phyloP scores from a whole-genome alignment of 768 basidiomycete species.

The Suillus brevipes region DNA sequence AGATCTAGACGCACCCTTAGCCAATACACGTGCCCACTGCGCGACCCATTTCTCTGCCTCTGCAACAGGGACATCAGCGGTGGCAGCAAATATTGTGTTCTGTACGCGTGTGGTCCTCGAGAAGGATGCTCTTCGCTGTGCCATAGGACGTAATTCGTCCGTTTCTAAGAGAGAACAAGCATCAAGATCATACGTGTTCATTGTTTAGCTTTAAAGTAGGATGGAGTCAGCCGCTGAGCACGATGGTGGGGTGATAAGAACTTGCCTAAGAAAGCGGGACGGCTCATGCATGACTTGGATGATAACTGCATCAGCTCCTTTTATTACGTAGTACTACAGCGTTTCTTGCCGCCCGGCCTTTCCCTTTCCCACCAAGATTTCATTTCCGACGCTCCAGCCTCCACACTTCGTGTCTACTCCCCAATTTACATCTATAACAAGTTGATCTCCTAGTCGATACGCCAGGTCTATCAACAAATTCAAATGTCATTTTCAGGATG shows the following conservation, averaged over 20 bases:
- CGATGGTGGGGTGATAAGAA: background rate
- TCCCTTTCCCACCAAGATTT: background rate
- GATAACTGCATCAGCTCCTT: background rate
- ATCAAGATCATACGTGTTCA: background rate
- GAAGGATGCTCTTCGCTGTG: slow-evolving; percentile 22
- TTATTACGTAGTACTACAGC: background rate
- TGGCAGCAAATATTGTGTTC: slow-evolving; percentile 17
- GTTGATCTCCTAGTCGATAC: background rate
- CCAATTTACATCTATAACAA: background rate
- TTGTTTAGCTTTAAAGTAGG: background rate
- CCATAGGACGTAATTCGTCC: slow-evolving; percentile 9
- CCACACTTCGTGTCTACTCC: background rate
- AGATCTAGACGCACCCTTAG: slow-evolving; percentile 48
- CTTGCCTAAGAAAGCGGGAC: background rate
- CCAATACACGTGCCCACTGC: slow-evolving; percentile 55
- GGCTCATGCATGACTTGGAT: slow-evolving; percentile 1
- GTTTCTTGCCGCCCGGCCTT: background rate
- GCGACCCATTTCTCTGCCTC: slow-evolving; percentile 56
- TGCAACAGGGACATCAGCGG: slow-evolving; percentile 16
- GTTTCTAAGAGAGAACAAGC: background rate
- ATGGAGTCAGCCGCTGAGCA: background rate
- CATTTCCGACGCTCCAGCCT: background rate
- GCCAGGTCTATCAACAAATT: background rate
- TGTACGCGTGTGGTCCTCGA: slow-evolving; percentile 15
- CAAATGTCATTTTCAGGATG: background rate